Evolutionary conservation across 2,329 filamentous ascomycete genomes (phyloP).

Genomic region (Aciculosporium take): DNA sequence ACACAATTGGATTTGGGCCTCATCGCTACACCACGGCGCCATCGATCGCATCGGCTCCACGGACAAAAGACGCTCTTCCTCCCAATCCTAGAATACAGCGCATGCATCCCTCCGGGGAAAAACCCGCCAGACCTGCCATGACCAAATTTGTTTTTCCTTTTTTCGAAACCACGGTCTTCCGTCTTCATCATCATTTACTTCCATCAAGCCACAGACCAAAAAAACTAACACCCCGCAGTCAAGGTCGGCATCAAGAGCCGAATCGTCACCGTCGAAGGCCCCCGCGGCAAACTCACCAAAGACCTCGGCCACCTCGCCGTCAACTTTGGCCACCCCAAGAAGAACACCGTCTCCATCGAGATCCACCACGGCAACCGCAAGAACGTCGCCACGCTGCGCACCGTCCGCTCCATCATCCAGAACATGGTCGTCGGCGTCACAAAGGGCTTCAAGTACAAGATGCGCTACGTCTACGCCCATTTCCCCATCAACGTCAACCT

Average conservation of each 20-base stretch:
- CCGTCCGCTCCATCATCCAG: constrained; percentile 95
- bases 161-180: too few relatives aligned
- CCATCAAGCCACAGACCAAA: too few relatives aligned
- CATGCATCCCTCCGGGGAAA: not conserved
- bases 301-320: constrained; percentile 93
- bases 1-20: not conserved
- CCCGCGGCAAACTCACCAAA: constrained; percentile 94
- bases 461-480: constrained; percentile 99
- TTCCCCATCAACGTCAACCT: constrained; percentile 99
- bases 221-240: constrained; percentile 44
- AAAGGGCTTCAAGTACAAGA: constrained; percentile 99
- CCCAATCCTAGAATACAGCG: not conserved
- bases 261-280: constrained; percentile 91
- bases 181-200: too few relatives aligned
- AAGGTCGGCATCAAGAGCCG: constrained; percentile 96
- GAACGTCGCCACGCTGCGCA: constrained; percentile 94
- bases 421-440: constrained; percentile 98
- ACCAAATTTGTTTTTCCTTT: too few relatives aligned
- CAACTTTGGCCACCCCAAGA: constrained; percentile 80
- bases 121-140: not conserved
- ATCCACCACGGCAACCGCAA: constrained; percentile 98
- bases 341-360: constrained; percentile 85
- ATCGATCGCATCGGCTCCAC: not conserved
- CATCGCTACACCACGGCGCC: not conserved
- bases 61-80: not conserved